Base-by-base conservation (phyloP, 768 basidiomycete genomes). In the Tulasnella sp. region DNA sequence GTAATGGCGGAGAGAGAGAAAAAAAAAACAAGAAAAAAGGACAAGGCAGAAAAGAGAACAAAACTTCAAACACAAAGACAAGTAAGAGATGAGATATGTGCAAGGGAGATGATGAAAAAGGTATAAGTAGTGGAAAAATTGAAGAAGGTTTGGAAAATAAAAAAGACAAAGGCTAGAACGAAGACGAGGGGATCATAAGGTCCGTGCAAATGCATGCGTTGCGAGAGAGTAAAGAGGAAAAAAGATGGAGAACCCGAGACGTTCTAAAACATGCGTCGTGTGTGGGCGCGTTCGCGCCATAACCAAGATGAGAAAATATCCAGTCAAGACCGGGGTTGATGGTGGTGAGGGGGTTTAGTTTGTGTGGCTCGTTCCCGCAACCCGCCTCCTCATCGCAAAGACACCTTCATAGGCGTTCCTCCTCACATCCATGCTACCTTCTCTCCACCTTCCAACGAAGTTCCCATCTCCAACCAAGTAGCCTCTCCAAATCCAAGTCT, bases 361-460 rank as follows among this genome's bases (percentile, higher is more conserved):
- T 52, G 62, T 12, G 18, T 68, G 62, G 62, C 34, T 68, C 31
- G 34, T 36, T 6, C 62, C 62, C 18, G 62, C 1, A 68, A 18
- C 44, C 36, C 76, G 34, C 36, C 62, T 77, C 34, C 52, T 40
- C 80, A 81, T 73, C 16, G 56, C 77, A 93, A 95, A 84, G 91
- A 93, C 3, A 31, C 95, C 96, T 86, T 97, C 96, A 83, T 97
- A 96, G 8, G 94, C 95, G 36, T 88, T 85, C 46, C 88, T 86
- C 42, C 89, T 85, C 14, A 88, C 84, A 0, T 91, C 90, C 75
- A 90, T 94, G 71, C 93, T 84, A 3, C 92, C 93, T 82, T 97
- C 96, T 81, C 95, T 88, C 95, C 95, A 97, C 73, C 96, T 88
- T 52, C 96, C 95, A 19, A 93, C 91, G 42, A 95, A 84, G 83